Percentiles rank a stretch among this genome's conserved stretches.
Evolutionary conservation across 495 filamentous ascomycete genomes (phyloP).

Genomic region (Hypoxylon fuscum): DNA sequence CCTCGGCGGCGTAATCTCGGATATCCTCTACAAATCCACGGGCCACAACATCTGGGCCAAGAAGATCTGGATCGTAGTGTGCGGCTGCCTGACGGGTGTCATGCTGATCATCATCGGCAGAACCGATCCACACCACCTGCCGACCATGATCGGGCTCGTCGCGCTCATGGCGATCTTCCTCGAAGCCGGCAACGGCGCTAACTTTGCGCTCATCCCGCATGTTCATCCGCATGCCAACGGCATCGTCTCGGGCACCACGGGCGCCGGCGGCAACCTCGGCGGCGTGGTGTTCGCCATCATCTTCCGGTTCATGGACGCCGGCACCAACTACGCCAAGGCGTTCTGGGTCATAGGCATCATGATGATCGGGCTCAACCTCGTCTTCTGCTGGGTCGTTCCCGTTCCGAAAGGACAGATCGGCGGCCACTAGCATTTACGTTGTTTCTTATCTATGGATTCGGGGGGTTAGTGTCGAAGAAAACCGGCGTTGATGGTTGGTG

Average conservation of each 20-base stretch:
- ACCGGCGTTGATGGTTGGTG: too few relatives aligned
- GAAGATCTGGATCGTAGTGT: slow-evolving; percentile 73
- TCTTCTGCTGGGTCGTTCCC: slow-evolving; percentile 75
- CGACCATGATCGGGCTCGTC: slow-evolving; percentile 80
- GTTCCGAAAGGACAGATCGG: slow-evolving; percentile 75
- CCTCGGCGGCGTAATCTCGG: slow-evolving; percentile 74
- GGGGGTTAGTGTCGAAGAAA: too few relatives aligned
- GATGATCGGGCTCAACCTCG: slow-evolving; percentile 70
- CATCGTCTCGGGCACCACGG: slow-evolving; percentile 79
- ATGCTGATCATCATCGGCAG: slow-evolving; percentile 78
- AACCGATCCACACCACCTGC: slow-evolving; percentile 64
- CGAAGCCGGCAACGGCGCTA: slow-evolving; percentile 85
- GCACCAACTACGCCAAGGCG: slow-evolving; percentile 68
- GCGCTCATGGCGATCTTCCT: slow-evolving; percentile 80
- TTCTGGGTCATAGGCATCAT: slow-evolving; percentile 89
- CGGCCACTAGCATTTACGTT: too few relatives aligned
- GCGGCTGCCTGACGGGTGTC: slow-evolving; percentile 70
- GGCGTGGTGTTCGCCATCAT: slow-evolving; percentile 87
- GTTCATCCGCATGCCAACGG: slow-evolving; percentile 75
- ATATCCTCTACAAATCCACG: slow-evolving; percentile 72
- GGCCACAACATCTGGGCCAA: slow-evolving; percentile 73
- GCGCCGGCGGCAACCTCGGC: slow-evolving; percentile 83
- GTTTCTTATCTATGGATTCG: too few relatives aligned
- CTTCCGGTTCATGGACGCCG: slow-evolving; percentile 75
- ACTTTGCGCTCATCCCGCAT: slow-evolving; percentile 86